Base-by-base conservation (phyloP, 805 yeast genomes). In the Helenozyma baotianmanensis region DNA sequence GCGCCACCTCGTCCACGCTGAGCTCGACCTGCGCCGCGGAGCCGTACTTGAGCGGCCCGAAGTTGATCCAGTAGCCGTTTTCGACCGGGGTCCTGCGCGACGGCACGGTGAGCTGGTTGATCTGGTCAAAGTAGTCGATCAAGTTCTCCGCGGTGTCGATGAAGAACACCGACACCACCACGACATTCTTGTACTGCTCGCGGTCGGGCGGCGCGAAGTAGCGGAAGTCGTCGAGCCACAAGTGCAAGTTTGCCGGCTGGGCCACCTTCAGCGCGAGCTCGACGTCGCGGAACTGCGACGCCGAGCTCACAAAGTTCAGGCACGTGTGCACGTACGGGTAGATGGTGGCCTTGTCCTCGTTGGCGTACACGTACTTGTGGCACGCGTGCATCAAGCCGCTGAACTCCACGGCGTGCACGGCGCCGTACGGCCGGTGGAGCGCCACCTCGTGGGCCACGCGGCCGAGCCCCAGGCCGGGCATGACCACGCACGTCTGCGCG, bases 1-100 rank as follows among this genome's bases (percentile, higher is more conserved):
- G 43, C 10, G 59, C 55, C 30, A 89, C 52, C 51, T 89, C 97
- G n/a, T 81, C 80, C 10, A 74, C 63, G 24, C 78, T 79, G 19
- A 87, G 61, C 53, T 89, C 96, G 19, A 80, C 76, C 52, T 73
- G 67, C 29, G 96, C 79, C 33, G 88, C 83, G 2, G 87, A 77
- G 1, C 97, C 97, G 65, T 92, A 90, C 55, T 89, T 83, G 40
- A 92, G 65, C 0, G 98, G 98, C 0, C 98, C 98, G 10, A 79
- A 68, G 53, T 92, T 90, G 42, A 90, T 76, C 97, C 97, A 90
- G 25, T 71, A 65, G 0, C 85, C 80, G 3, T 69, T 69, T 11
- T 62, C 62, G 6, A 47, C 38, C 6, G 38, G 29, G 12, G 42
- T 30, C 7, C 62, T 64, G 7, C 50, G 48, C 9, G 67, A 58